Percentiles rank a stretch among this genome's conserved stretches.
phyloP scores from a whole-genome alignment of 805 yeast species.

The Komagataella populi region DNA sequence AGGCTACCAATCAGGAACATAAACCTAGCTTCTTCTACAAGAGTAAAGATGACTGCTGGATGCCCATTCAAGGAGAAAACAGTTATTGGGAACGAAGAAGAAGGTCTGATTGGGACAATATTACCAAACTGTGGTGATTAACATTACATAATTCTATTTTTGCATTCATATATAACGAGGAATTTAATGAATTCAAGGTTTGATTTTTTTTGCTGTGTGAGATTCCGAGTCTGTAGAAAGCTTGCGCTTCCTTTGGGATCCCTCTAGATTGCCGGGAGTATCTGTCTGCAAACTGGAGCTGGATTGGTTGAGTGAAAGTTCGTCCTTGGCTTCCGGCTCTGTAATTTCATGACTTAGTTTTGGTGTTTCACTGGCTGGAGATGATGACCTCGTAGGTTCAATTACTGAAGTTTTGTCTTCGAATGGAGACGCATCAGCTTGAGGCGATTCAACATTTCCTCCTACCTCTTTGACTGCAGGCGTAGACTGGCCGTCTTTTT shows the following conservation, averaged over 20 bases:
- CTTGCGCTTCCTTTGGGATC: background rate
- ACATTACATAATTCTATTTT: background rate
- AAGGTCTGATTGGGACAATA: conserved; percentile 43
- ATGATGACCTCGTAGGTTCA: background rate
- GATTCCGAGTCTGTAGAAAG: background rate
- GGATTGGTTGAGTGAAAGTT: background rate
- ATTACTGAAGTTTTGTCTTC: background rate
- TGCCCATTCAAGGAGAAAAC: conserved; percentile 37
- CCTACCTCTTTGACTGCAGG: background rate
- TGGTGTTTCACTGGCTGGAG: background rate
- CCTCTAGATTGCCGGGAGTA: background rate
- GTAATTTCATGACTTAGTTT: background rate
- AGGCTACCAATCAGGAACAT: conserved; percentile 29
- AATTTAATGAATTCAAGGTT: background rate
- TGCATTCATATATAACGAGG: background rate
- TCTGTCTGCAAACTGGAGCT: background rate
- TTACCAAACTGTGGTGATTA: conserved; percentile 40
- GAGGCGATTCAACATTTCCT: background rate
- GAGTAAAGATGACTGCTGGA: conserved; percentile 33
- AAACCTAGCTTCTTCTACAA: conserved; percentile 52
- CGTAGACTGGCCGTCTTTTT: too few relatives aligned
- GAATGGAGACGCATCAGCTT: background rate
- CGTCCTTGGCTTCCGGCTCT: background rate
- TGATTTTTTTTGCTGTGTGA: background rate
- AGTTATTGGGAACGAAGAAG: conserved; percentile 76